Conservation (phyloP, 225 moss, liverwort and hornwort genomes). For the Polytrichum commune region DNA sequence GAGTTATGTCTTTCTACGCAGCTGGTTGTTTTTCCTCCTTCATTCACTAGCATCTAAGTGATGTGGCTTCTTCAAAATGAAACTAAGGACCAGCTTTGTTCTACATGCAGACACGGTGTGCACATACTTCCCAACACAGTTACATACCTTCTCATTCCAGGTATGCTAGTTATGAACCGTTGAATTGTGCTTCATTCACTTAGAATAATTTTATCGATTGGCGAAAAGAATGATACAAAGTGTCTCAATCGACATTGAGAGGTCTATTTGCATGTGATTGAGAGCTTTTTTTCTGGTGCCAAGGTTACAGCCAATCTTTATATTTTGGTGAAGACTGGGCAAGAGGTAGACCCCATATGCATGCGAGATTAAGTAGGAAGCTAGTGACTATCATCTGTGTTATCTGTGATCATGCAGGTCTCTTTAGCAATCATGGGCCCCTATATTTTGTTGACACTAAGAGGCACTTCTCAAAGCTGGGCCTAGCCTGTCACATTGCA, state of each 20-base stretch:
- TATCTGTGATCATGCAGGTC: constrained; percentile 50
- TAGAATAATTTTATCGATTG: too few species aligned
- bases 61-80: too few species aligned
- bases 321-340: neutral
- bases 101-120: constrained; percentile 73
- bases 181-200: too few species aligned
- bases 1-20: too few species aligned
- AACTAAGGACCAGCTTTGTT: constrained; percentile 7
- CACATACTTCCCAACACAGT: constrained; percentile 80
- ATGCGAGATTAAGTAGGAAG: neutral
- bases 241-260: too few species aligned
- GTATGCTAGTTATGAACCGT: constrained; percentile 29
- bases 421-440: constrained; percentile 99
- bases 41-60: too few species aligned
- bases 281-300: too few species aligned
- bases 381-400: neutral
- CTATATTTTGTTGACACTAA: constrained; percentile 96
- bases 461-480: constrained; percentile 86
- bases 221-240: too few species aligned
- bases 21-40: too few species aligned
- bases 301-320: too few species aligned
- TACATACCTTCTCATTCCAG: constrained; percentile 93
- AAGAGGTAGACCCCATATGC: neutral
- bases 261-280: too few species aligned
- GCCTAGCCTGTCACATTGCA: constrained; percentile 90